These are phyloP conservation scores for Areca catechu DNA, from an alignment of 176 grass and related monocot genomes.

Conservation along the genomic window DNA sequence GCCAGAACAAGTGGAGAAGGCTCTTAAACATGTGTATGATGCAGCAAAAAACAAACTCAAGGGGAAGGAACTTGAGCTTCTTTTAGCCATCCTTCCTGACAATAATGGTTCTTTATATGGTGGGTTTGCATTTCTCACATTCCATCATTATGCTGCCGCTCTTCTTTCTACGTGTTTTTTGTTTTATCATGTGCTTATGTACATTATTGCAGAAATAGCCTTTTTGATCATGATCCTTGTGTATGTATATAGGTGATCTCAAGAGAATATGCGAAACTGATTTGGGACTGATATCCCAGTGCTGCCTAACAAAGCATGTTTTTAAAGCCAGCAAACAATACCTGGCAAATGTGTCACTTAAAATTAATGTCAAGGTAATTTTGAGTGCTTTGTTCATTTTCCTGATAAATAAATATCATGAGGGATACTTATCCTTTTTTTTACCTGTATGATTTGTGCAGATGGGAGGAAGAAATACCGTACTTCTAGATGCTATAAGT, in stretches of 20 bases:
- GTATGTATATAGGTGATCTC: constrained; percentile 23
- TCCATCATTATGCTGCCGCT: not conserved
- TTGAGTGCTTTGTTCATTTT: too few species aligned
- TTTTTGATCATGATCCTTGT: too few species aligned
- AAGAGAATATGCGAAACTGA: constrained; percentile 58
- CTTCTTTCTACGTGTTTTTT: too few species aligned
- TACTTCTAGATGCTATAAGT: constrained; percentile 23
- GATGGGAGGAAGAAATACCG: constrained; percentile 64
- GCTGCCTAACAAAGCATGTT: constrained; percentile 28
- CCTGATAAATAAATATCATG: too few species aligned
- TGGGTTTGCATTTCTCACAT: constrained; percentile 10
- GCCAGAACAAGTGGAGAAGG: constrained; percentile 89
- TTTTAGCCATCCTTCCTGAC: constrained; percentile 33
- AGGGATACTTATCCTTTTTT: too few species aligned
- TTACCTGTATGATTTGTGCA: constrained; percentile 2
- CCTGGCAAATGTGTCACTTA: constrained; percentile 51
- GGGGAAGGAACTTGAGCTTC: constrained; percentile 52
- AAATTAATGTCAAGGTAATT: constrained; percentile 73
- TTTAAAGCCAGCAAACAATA: not conserved
- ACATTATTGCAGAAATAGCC: too few species aligned
- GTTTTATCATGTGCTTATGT: too few species aligned
- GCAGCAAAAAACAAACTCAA: constrained; percentile 74
- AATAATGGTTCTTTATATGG: constrained; percentile 47
- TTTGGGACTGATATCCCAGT: constrained; percentile 49
- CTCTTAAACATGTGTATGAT: constrained; percentile 85